A percentile compares a stretch with the other conserved stretches of the same genome.
Conservation (phyloP, 2,329 filamentous ascomycete species). For the Ascochyta fabae region DNA sequence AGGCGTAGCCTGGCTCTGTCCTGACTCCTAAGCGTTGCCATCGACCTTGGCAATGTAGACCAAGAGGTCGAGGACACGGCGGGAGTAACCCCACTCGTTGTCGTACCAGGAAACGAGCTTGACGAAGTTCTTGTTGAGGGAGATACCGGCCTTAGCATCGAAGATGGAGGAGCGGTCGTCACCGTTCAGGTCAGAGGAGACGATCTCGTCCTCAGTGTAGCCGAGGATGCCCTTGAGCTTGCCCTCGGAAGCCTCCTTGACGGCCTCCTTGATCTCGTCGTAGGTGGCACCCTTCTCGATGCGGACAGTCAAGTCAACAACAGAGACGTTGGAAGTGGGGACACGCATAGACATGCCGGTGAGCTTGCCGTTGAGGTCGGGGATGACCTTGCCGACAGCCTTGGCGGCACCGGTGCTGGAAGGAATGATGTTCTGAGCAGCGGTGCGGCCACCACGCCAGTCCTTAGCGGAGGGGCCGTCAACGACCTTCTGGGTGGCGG, state of each 20-base stretch:
- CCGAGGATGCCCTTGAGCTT: conserved; percentile 87
- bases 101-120: conserved; percentile 99
- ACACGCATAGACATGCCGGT: conserved; percentile 99
- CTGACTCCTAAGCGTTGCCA: conserved; percentile 52
- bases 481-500: conserved; percentile 99
- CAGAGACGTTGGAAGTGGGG: conserved; percentile 97
- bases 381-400: conserved; percentile 99
- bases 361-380: conserved; percentile 97
- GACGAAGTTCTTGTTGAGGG: conserved; percentile 97
- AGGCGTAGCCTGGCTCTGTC: conserved; percentile 44
- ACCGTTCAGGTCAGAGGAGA: conserved; percentile 93
- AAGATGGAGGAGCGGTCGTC: conserved; percentile 96
- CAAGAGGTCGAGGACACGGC: conserved; percentile 66
- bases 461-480: conserved; percentile 98
- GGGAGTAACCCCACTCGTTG: conserved; percentile 99
- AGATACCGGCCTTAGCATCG: conserved; percentile 98
- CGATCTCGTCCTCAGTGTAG: conserved; percentile 97
- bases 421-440: conserved; percentile 99
- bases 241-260: conserved; percentile 85
- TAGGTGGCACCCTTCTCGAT: conserved; percentile 88
- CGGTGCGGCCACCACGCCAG: conserved; percentile 98
- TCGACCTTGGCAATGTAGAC: conserved; percentile 55
- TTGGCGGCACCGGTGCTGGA: conserved; percentile 99
- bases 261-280: conserved; percentile 88
- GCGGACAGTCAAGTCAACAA: conserved; percentile 95